phyloP scores from a whole-genome alignment of 257 asterid genomes.

The Solanum bulbocastanum region DNA sequence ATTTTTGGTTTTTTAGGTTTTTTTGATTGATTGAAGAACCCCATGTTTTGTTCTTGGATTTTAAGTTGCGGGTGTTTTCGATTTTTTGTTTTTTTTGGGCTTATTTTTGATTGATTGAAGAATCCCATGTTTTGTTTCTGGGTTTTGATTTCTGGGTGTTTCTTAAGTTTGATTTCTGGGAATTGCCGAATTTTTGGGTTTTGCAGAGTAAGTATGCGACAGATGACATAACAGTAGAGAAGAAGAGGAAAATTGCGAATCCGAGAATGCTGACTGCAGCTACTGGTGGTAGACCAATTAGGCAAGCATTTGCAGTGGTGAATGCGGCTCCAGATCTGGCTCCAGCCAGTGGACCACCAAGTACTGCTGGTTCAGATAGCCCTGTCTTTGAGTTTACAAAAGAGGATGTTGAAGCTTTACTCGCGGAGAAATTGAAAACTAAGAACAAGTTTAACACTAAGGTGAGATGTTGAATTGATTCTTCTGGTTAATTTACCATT shows the following conservation, averaged over 20 bases:
- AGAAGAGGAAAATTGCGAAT: slow-evolving; percentile 53
- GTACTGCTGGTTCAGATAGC: slow-evolving; percentile 58
- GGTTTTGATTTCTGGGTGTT: not conserved
- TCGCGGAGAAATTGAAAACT: slow-evolving; percentile 52
- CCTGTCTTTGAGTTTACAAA: slow-evolving; percentile 47
- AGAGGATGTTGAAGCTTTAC: slow-evolving; percentile 68
- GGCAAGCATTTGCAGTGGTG: slow-evolving; percentile 69
- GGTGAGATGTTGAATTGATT: slow-evolving; percentile 10
- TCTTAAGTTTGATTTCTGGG: not conserved
- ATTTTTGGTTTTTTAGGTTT: not conserved
- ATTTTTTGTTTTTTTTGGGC: not conserved
- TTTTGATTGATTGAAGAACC: not conserved
- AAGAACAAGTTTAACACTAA: slow-evolving; percentile 52
- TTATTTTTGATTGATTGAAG: not conserved
- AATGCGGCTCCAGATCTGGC: slow-evolving; percentile 72
- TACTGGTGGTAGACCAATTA: slow-evolving; percentile 30
- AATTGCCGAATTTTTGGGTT: not conserved
- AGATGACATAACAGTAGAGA: slow-evolving; percentile 59
- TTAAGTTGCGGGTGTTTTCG: not conserved
- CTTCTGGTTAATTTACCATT: not conserved
- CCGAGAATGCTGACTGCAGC: slow-evolving; percentile 47
- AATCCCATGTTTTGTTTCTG: not conserved
- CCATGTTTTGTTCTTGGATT: not conserved
- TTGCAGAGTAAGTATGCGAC: slow-evolving; percentile 44
- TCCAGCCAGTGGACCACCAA: slow-evolving; percentile 49